A percentile compares a stretch with the other conserved stretches of the same genome.
These are phyloP conservation scores for Globisporangium camurandrum DNA, from an alignment of 352 stramenopile species.

Conservation along the genomic window DNA sequence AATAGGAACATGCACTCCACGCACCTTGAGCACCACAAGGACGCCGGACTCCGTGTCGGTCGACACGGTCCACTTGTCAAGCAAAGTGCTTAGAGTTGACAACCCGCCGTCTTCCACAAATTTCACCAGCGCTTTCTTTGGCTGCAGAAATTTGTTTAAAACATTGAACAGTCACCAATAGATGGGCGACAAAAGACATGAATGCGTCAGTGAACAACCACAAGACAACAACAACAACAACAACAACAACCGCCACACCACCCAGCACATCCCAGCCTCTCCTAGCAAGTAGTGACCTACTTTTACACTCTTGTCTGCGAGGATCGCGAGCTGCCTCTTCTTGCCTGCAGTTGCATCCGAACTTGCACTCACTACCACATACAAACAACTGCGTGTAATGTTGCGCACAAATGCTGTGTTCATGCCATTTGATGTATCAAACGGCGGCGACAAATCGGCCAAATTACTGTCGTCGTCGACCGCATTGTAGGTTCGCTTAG, in stretches of 20 bases:
- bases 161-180: too few species aligned
- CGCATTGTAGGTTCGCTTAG: constrained; percentile 1
- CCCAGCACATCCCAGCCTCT: neutral
- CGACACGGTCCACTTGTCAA: constrained; percentile 36
- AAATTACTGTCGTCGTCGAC: constrained; percentile 1
- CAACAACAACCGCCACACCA: neutral
- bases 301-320: constrained; percentile 27
- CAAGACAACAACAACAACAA: neutral
- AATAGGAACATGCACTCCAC: neutral
- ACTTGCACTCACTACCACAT: constrained; percentile 38
- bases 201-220: too few species aligned
- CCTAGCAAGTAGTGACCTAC: constrained; percentile 13
- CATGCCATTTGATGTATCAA: constrained; percentile 12
- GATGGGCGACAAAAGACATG: too few species aligned
- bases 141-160: constrained; percentile 17
- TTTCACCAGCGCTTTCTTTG: constrained; percentile 34
- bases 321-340: constrained; percentile 25
- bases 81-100: constrained; percentile 28
- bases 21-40: constrained; percentile 57
- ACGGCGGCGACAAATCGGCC: constrained; percentile 4
- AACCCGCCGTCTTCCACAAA: constrained; percentile 55
- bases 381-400: constrained; percentile 52
- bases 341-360: constrained; percentile 15
- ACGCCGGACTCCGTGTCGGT: constrained; percentile 45
- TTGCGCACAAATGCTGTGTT: constrained; percentile 23